Conservation (phyloP, 345 rosid genomes). For the Corchorus olitorius region DNA sequence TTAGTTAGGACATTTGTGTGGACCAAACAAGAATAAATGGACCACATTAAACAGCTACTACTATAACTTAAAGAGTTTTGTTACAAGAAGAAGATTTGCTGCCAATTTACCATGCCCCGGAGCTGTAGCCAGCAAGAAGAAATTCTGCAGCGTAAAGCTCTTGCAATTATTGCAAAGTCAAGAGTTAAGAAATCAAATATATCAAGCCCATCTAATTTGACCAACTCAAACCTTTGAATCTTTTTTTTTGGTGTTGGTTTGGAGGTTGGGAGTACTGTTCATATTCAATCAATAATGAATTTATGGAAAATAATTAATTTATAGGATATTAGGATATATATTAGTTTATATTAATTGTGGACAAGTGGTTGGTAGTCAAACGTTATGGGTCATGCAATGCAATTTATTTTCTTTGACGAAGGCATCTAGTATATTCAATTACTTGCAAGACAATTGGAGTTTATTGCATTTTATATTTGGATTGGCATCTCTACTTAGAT, state of each 20-base stretch:
- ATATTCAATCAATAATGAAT: no score
- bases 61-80: not conserved
- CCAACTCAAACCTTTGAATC: not conserved
- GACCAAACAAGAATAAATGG: slow-evolving; percentile 5
- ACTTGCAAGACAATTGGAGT: no score
- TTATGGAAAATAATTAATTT: not conserved
- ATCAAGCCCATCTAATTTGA: slow-evolving; percentile 8
- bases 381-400: no score
- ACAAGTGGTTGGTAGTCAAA: no score
- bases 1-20: not conserved
- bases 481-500: no score
- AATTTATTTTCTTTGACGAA: no score
- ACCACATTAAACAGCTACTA: not conserved
- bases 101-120: not conserved
- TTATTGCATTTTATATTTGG: no score
- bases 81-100: not conserved
- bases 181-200: not conserved
- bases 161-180: not conserved
- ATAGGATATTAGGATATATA: no score
- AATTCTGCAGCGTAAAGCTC: not conserved
- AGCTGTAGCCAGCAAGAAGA: not conserved
- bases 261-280: no score
- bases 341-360: no score
- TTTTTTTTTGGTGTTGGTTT: not conserved
- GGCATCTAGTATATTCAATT: no score